Conservation (phyloP, 1,139 yeast species). For the Geotrichum europaeum region DNA sequence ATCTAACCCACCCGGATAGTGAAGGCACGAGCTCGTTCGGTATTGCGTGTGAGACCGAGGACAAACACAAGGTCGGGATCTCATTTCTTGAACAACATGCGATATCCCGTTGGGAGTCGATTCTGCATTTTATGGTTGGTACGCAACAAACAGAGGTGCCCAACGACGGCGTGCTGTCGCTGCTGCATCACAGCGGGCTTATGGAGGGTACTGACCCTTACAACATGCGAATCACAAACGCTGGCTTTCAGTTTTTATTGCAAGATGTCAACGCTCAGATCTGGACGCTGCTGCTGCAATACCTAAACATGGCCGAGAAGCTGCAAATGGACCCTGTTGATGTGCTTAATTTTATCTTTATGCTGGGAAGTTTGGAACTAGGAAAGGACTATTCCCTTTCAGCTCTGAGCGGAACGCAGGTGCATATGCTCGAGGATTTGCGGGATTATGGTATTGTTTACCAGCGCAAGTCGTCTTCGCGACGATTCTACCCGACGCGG, state of each 20-base stretch:
- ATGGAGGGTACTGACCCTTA: conserved; percentile 56
- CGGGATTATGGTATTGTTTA: conserved; percentile 89
- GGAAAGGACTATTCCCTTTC: conserved; percentile 79
- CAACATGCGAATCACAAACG: conserved; percentile 69
- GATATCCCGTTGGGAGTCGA: conserved; percentile 85
- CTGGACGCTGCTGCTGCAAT: conserved; percentile 86
- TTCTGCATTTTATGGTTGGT: conserved; percentile 96
- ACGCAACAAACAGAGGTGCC: conserved; percentile 54
- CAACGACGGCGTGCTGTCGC: conserved; percentile 35
- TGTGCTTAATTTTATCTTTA: conserved; percentile 84
- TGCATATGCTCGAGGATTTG: conserved; percentile 80
- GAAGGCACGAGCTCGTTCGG: conserved; percentile 50
- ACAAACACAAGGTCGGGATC: conserved; percentile 51
- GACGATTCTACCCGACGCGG: conserved; percentile 82
- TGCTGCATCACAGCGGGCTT: conserved; percentile 61
- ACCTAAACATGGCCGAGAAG: conserved; percentile 75
- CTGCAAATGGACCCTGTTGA: conserved; percentile 94
- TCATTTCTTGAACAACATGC: conserved; percentile 75
- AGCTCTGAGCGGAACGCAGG: conserved; percentile 72
- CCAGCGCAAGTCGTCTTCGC: conserved; percentile 55
- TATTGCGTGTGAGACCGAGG: conserved; percentile 44
- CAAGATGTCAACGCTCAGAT: conserved; percentile 93
- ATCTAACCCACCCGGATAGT: conserved; percentile 19
- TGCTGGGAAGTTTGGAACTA: conserved; percentile 84
- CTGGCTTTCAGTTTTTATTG: conserved; percentile 86